Percentiles rank a stretch among this genome's conserved stretches.
Evolutionary conservation across 164 flowering plant genomes (phyloP).

Genomic region (Akebia trifoliata): DNA sequence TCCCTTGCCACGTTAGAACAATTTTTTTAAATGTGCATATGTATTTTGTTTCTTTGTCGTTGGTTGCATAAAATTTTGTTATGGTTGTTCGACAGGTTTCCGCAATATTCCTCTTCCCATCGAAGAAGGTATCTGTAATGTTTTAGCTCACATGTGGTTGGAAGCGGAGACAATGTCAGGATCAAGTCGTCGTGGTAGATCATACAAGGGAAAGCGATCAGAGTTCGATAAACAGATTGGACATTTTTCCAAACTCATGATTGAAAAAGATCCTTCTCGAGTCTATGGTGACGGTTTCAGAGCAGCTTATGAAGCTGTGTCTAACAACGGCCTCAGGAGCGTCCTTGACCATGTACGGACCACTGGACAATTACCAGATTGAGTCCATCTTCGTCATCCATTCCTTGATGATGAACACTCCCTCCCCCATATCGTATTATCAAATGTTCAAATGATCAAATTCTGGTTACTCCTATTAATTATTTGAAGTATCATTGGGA

Average conservation of each 20-base stretch:
- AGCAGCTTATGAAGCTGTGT: slow-evolving; percentile 61
- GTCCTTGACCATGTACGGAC: slow-evolving; percentile 67
- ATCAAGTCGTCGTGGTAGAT: slow-evolving; percentile 19
- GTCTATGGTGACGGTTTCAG: slow-evolving; percentile 84
- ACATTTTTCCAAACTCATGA: slow-evolving; percentile 68
- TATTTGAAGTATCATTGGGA: too few species aligned
- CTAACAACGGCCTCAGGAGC: slow-evolving; percentile 50
- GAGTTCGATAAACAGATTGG: slow-evolving; percentile 71
- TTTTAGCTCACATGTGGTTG: slow-evolving; percentile 88
- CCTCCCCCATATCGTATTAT: too few species aligned
- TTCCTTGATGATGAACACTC: too few species aligned
- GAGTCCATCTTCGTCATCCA: too few species aligned
- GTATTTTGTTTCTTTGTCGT: background rate
- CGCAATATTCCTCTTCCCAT: slow-evolving; percentile 56
- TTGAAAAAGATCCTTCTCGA: slow-evolving; percentile 61
- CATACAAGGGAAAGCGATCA: slow-evolving; percentile 43
- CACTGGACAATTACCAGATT: slow-evolving; percentile 61
- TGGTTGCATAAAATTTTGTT: background rate
- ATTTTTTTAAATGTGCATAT: background rate
- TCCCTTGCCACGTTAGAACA: background rate
- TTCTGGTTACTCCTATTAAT: too few species aligned
- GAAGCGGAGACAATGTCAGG: slow-evolving; percentile 45
- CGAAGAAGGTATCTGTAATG: slow-evolving; percentile 93
- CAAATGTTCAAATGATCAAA: too few species aligned
- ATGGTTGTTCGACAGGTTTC: slow-evolving; percentile 38